phyloP scores from a whole-genome alignment of 1,284 basidiomycete species.

The Kalmanozyma brasiliensis region DNA sequence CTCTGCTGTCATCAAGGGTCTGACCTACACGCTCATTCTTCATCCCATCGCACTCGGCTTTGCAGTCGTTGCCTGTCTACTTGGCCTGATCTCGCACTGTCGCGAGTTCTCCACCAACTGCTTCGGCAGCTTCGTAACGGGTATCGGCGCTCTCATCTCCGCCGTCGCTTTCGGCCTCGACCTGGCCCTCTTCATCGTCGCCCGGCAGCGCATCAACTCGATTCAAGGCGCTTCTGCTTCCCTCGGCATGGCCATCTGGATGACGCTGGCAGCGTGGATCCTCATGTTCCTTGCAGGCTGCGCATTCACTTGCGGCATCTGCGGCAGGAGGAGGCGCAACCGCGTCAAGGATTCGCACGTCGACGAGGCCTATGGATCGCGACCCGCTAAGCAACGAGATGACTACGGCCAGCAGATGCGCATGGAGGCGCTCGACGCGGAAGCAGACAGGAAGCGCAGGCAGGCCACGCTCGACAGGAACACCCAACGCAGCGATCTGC shows the following conservation, averaged over 20 bases:
- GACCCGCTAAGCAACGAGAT: slow-evolving; percentile 26
- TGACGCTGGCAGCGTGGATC: slow-evolving; percentile 61
- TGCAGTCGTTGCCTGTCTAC: slow-evolving; percentile 45
- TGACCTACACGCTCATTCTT: slow-evolving; percentile 62
- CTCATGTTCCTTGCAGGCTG: slow-evolving; percentile 54
- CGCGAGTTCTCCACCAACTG: slow-evolving; percentile 46
- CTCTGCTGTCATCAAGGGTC: slow-evolving; percentile 53
- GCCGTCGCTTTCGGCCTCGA: slow-evolving; percentile 59
- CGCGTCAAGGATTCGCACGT: slow-evolving; percentile 49
- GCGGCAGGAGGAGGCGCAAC: slow-evolving; percentile 42
- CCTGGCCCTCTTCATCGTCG: slow-evolving; percentile 61
- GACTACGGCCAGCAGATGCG: slow-evolving; percentile 57
- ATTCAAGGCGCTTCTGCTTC: slow-evolving; percentile 52
- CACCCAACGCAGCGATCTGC: slow-evolving; percentile 40
- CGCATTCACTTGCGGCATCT: slow-evolving; percentile 57
- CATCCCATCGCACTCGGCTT: slow-evolving; percentile 55
- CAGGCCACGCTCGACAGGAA: slow-evolving; percentile 44
- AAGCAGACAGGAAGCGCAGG: slow-evolving; percentile 53
- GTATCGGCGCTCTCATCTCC: slow-evolving; percentile 53
- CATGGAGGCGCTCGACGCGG: slow-evolving; percentile 62
- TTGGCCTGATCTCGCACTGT: slow-evolving; percentile 59
- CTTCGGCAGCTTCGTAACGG: slow-evolving; percentile 52
- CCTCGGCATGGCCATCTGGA: slow-evolving; percentile 60
- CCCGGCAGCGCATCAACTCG: slow-evolving; percentile 59
- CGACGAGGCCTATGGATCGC: slow-evolving; percentile 37